Base-by-base conservation (phyloP, 2,329 filamentous ascomycete genomes). In the Beauveria rudraprayagi region DNA sequence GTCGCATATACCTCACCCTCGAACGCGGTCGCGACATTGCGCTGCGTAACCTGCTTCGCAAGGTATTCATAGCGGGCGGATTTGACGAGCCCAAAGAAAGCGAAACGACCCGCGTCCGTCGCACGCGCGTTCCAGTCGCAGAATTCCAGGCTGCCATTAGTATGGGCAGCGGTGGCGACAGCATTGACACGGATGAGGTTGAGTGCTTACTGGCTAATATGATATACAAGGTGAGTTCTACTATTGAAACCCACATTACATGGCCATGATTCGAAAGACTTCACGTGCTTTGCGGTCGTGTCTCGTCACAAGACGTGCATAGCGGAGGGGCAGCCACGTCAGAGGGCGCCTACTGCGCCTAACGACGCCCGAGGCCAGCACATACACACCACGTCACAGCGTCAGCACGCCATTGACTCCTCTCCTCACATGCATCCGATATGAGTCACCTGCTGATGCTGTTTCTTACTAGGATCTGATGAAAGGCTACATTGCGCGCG, bases 401-500 rank as follows among this genome's bases (percentile, higher is more conserved):
- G 37, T 50, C 46, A 53, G 24, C 44, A 52, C 30, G 22, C 24
- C 22, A 34, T 19, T 64, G 64, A 52, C 59, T 67, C 2, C 11
- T 37, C 40, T 19, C 14, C 28, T 26, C 50, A n/a, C 19, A 34
- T 19, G 40, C 34, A 24, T 24, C 14, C 17, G 34, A 24, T 61
- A 66, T 72, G 69, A 73, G 63, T 74, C 68, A 72, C 72, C 75
- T 64, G 52, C 61, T 60, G 48, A 61, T 16, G 75, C 61, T 62
- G 28, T 54, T 47, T 51, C n/a, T 64, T 62, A 60, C 28, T 63
- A 96, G 91, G 90, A 89, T 62, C 80, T 94, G 26, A 96, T 99
- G 90, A 99, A 97, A 76, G 94, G 95, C 46, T 99, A 99, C 75
- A 99, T 99, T 67, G 88, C 93, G 37, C 88, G 93, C 60, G 92